phyloP scores from a whole-genome alignment of 148 eudicot species.

The Rhododendron vialii region DNA sequence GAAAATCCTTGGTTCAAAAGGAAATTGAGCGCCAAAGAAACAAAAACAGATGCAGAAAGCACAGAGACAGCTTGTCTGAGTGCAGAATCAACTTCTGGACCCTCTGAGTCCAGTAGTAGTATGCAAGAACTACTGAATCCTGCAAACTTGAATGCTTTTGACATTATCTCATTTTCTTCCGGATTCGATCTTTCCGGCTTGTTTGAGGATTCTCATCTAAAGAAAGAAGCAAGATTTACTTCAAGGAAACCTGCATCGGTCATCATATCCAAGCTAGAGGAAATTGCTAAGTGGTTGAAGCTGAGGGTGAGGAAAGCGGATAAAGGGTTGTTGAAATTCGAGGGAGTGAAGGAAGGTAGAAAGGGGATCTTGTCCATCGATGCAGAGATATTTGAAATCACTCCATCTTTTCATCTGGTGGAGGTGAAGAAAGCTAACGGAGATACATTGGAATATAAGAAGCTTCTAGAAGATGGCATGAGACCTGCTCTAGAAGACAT shows the following conservation, averaged over 20 bases:
- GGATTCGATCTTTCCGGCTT: constrained; percentile 66
- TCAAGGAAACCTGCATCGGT: constrained; percentile 51
- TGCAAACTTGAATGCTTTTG: constrained; percentile 67
- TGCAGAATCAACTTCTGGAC: constrained; percentile 31
- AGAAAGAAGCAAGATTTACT: constrained; percentile 63
- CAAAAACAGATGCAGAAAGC: constrained; percentile 14
- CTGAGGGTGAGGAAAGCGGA: constrained; percentile 52
- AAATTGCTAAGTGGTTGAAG: constrained; percentile 47
- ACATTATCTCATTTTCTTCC: constrained; percentile 65
- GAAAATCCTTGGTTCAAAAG: constrained; percentile 54
- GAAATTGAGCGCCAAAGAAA: constrained; percentile 30
- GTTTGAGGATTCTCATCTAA: constrained; percentile 42
- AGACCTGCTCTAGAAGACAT: constrained; percentile 71
- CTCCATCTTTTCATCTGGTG: constrained; percentile 51
- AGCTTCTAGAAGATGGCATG: constrained; percentile 52
- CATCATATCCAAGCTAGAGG: constrained; percentile 57
- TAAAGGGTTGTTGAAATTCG: constrained; percentile 60
- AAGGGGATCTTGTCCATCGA: constrained; percentile 63
- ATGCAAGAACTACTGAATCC: constrained; percentile 29
- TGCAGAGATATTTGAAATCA: constrained; percentile 71
- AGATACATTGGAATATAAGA: constrained; percentile 67
- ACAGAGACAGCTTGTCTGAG: constrained; percentile 4
- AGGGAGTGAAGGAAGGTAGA: constrained; percentile 56
- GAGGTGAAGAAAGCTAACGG: constrained; percentile 73
- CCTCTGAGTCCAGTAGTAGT: constrained; percentile 16